A percentile compares a stretch with the other conserved stretches of the same genome.
These are phyloP conservation scores for Eragrostis tef DNA, from an alignment of 202 grass and related monocot species.

Conservation along the genomic window DNA sequence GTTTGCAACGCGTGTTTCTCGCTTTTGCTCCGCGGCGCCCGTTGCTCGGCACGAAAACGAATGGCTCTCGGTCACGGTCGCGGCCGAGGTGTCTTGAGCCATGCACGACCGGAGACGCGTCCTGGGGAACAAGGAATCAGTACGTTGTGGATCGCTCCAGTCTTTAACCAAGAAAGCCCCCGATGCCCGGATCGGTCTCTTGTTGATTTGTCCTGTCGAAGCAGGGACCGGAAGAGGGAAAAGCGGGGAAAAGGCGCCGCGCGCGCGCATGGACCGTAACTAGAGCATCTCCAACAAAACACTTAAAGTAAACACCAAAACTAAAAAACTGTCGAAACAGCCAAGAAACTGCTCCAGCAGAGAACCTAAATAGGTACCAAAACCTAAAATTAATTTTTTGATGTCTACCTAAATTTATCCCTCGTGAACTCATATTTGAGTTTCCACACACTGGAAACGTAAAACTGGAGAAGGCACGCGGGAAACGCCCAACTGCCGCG, in stretches of 20 bases:
- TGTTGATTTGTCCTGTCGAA: background rate
- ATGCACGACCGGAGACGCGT: background rate
- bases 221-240: background rate
- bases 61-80: background rate
- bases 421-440: too few species aligned
- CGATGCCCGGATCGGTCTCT: background rate
- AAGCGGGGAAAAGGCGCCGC: background rate
- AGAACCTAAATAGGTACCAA: too few species aligned
- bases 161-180: slow-evolving; percentile 17
- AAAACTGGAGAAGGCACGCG: too few species aligned
- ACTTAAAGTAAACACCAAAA: too few species aligned
- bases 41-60: background rate
- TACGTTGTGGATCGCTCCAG: background rate
- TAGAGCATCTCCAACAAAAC: too few species aligned
- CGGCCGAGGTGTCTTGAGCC: too few species aligned
- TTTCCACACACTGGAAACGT: too few species aligned
- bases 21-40: background rate
- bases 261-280: background rate
- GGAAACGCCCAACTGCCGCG: too few species aligned
- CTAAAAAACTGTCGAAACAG: too few species aligned
- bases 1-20: background rate
- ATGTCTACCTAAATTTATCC: too few species aligned
- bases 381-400: too few species aligned
- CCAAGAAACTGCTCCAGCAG: too few species aligned
- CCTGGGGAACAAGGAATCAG: background rate